phyloP scores from a whole-genome alignment of 345 rosid genomes.

The Camelina neglecta region DNA sequence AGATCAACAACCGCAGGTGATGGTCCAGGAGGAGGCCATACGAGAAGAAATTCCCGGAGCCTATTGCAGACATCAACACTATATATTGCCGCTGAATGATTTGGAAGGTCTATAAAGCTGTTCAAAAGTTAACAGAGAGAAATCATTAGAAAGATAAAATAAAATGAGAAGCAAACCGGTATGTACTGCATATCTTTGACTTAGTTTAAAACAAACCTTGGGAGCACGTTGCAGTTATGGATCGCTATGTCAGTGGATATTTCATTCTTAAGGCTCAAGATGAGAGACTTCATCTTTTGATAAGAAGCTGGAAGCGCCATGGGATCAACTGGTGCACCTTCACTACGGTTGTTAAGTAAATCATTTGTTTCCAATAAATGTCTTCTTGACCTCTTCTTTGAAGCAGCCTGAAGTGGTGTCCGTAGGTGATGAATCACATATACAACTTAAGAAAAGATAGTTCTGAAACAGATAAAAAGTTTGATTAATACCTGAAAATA shows the following conservation, averaged over 20 bases:
- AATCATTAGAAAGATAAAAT: conserved; percentile 20
- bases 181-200: conserved; percentile 1
- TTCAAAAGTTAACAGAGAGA: conserved; percentile 42
- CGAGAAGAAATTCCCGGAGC: conserved; percentile 73
- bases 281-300: conserved; percentile 79
- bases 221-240: conserved; percentile 74
- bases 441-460: conserved; percentile 4
- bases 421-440: conserved; percentile 24
- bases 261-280: conserved; percentile 72
- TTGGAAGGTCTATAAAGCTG: conserved; percentile 95
- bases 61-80: conserved; percentile 85
- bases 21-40: conserved; percentile 93
- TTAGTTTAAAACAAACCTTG: conserved; percentile 59
- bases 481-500: conserved; percentile 74
- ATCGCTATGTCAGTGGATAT: conserved; percentile 83
- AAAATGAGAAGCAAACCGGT: background rate
- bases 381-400: conserved; percentile 83
- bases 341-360: conserved; percentile 58
- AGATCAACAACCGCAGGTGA: conserved; percentile 84
- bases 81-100: conserved; percentile 81
- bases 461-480: background rate
- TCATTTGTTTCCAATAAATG: conserved; percentile 84
- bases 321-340: conserved; percentile 54
- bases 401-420: conserved; percentile 62
- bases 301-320: conserved; percentile 62